Conservation (phyloP, 176 grass and related monocot species). For the Sorghum bicolor region Sorghum_bicolor_NCBIv3 NC_012873.2:60175501-60176000, state of each 20-base stretch:
- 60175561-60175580: no score
- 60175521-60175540: not conserved
- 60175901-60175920: not conserved
- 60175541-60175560: no score
- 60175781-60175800: no score
- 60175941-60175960: not conserved
- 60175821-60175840: not conserved
- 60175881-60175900: not conserved
- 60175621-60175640: no score
- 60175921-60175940: not conserved
- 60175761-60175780: no score
- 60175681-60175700: not conserved
- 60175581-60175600: no score
- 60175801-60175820: not conserved
- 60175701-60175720: not conserved
- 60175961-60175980: constrained; percentile 46
- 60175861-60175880: not conserved
- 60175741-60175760: no score
- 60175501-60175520: not conserved
- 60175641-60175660: no score
- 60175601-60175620: no score
- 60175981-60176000: not conserved
- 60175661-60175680: not conserved
- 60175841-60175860: not conserved
- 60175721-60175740: not conserved